These are phyloP conservation scores for Samsoniella hepiali DNA, from an alignment of 2,329 filamentous ascomycete species.

Conservation along the genomic window DNA sequence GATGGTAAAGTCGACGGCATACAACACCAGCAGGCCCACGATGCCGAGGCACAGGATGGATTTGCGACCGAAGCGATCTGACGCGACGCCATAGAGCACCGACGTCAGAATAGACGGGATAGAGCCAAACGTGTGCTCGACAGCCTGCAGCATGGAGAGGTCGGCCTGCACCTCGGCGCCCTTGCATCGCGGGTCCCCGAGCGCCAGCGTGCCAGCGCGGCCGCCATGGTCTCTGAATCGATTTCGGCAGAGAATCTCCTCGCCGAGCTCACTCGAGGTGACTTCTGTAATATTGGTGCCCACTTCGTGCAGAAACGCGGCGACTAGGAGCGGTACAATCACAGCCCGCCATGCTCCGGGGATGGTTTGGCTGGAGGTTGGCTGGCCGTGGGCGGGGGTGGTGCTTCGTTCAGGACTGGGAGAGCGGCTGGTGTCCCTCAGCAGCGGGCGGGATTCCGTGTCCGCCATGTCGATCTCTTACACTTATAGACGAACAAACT, in stretches of 20 bases:
- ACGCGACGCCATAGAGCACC: background rate
- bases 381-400: too few species aligned
- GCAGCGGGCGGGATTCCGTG: too few species aligned
- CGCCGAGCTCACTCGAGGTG: constrained; percentile 4
- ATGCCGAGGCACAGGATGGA: background rate
- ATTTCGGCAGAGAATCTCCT: background rate
- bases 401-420: too few species aligned
- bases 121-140: background rate
- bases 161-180: background rate
- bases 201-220: background rate
- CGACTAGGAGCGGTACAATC: background rate
- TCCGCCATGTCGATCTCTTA: too few species aligned
- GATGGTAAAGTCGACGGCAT: background rate
- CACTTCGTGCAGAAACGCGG: background rate
- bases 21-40: background rate
- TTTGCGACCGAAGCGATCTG: constrained; percentile 3
- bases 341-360: background rate
- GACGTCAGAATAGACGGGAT: background rate
- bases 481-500: too few species aligned
- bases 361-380: background rate
- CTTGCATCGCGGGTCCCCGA: constrained; percentile 2
- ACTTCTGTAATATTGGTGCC: background rate
- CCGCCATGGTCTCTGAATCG: background rate
- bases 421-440: too few species aligned
- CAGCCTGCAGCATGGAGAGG: background rate